These are phyloP conservation scores for Boechera divaricarpa DNA, from an alignment of 345 rosid genomes.

Conservation along the genomic window DNA sequence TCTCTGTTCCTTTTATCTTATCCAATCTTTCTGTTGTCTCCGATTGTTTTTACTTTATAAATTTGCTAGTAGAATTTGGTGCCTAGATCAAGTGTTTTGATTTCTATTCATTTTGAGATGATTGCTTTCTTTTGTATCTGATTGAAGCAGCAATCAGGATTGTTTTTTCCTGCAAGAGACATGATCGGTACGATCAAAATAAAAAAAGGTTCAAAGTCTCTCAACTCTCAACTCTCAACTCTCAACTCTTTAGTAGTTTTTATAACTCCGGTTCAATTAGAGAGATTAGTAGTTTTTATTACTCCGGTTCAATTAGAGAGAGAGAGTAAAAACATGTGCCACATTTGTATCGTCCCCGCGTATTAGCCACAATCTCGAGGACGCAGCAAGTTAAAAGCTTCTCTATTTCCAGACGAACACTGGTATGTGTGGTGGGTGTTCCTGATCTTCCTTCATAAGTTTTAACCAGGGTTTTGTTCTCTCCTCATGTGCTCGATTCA, in stretches of 20 bases:
- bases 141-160: neutral
- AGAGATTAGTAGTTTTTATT: no score
- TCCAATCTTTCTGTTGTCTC: neutral
- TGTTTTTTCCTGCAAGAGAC: no score
- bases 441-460: neutral
- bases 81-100: constrained; percentile 1
- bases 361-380: constrained; percentile 16
- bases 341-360: neutral
- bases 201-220: no score
- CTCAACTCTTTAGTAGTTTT: no score
- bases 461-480: neutral
- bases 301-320: no score
- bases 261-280: no score
- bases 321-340: no score
- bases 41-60: neutral
- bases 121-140: constrained; percentile 18
- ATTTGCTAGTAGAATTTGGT: constrained; percentile 8
- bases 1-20: neutral
- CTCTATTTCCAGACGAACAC: constrained; percentile 4
- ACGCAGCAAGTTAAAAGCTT: neutral
- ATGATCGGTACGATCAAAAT: neutral
- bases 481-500: constrained; percentile 48
- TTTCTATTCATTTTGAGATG: constrained; percentile 13
- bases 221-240: no score
- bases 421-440: constrained; percentile 37